Conservation (phyloP, 345 rosid species). For the Murraya koenigii region DNA sequence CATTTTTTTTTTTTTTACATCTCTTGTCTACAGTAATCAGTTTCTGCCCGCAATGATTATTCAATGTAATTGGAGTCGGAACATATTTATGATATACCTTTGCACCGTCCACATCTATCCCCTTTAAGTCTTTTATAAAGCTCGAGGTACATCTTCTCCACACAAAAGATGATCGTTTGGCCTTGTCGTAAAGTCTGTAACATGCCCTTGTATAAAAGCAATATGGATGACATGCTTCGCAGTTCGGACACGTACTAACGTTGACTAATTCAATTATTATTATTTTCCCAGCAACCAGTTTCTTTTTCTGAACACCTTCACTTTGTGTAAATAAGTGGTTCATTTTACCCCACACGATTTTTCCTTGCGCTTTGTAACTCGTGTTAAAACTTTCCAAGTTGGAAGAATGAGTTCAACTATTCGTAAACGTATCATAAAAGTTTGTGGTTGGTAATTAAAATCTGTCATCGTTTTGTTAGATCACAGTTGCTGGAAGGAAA, state of each 20-base stretch:
- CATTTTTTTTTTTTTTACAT: not conserved
- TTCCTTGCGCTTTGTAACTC: too few relatives aligned
- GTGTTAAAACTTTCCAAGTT: too few relatives aligned
- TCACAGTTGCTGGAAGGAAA: too few relatives aligned
- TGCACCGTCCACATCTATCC: not conserved
- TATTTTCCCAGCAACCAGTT: not conserved
- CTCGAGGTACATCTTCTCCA: constrained; percentile 16
- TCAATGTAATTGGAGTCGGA: not conserved
- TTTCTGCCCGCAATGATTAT: not conserved
- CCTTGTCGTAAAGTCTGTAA: not conserved
- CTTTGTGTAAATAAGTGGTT: not conserved
- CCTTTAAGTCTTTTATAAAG: not conserved
- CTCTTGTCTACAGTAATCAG: constrained; percentile 1
- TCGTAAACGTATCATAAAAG: too few relatives aligned
- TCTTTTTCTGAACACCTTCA: not conserved
- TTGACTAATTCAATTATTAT: too few relatives aligned
- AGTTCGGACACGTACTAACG: constrained; percentile 7
- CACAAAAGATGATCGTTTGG: not conserved
- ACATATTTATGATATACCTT: not conserved
- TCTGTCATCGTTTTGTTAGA: too few relatives aligned
- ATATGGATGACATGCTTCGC: not conserved
- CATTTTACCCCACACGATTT: too few relatives aligned
- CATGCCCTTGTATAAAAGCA: not conserved
- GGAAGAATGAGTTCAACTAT: too few relatives aligned
- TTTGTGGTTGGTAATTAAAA: too few relatives aligned